Evolutionary conservation across 2,329 filamentous ascomycete genomes (phyloP).

Genomic region (Phialophora chinensis): DNA sequence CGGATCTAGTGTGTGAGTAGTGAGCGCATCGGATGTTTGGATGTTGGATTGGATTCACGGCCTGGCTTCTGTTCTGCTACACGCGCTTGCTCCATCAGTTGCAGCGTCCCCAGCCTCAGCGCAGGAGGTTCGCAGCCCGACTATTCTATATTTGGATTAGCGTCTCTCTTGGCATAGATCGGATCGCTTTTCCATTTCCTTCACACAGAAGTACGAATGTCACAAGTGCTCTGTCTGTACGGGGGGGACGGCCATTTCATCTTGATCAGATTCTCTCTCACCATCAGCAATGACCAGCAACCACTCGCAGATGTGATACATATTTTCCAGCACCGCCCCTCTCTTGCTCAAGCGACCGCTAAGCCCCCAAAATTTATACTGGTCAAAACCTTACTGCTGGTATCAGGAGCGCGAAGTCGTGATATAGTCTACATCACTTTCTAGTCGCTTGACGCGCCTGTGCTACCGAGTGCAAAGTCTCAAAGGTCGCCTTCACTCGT

Average conservation of each 20-base stretch:
- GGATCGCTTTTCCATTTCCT: background rate
- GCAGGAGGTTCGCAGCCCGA: background rate
- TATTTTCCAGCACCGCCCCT: background rate
- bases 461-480: background rate
- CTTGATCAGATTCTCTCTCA: background rate
- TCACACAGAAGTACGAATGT: background rate
- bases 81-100: conserved; percentile 2
- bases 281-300: background rate
- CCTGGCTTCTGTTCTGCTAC: background rate
- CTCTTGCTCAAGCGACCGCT: background rate
- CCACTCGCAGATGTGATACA: background rate
- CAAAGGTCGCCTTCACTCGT: background rate
- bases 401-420: background rate
- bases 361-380: background rate
- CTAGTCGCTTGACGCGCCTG: background rate
- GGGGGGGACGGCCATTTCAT: background rate
- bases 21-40: conserved; percentile 11
- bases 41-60: conserved; percentile 1
- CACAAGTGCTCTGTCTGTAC: background rate
- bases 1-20: conserved; percentile 9
- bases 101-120: background rate
- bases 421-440: background rate
- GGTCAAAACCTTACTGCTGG: background rate
- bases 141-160: background rate
- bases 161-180: background rate